Conservation (phyloP, 169 alveolate genomes). For the Neospora caninum region DNA sequence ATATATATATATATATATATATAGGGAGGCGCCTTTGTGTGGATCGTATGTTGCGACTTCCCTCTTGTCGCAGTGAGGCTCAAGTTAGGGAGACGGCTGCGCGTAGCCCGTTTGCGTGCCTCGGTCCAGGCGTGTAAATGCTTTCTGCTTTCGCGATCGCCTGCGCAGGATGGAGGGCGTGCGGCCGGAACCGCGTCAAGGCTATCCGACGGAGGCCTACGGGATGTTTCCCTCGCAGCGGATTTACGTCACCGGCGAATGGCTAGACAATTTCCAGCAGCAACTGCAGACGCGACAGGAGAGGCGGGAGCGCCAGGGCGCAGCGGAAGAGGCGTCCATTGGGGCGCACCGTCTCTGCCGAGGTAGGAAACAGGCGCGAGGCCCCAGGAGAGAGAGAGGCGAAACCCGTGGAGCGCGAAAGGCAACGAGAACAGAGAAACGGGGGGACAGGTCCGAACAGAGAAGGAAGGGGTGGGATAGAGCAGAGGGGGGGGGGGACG, state of each 20-base stretch:
- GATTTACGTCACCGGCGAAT: constrained; percentile 53
- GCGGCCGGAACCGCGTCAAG: constrained; percentile 45
- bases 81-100: not conserved
- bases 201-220: constrained; percentile 14
- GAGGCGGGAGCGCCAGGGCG: not conserved
- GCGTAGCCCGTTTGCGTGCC: not conserved
- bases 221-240: constrained; percentile 49
- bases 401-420: too few species aligned
- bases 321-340: not conserved
- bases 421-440: not conserved
- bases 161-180: constrained; percentile 51
- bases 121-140: not conserved
- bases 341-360: constrained; percentile 34
- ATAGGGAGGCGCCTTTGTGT: not conserved
- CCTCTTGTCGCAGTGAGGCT: too few species aligned
- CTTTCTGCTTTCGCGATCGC: not conserved
- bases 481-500: not conserved
- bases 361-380: not conserved
- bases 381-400: too few species aligned
- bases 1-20: not conserved
- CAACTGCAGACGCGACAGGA: constrained; percentile 19
- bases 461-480: not conserved
- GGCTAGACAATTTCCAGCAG: constrained; percentile 35
- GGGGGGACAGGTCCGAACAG: not conserved
- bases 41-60: not conserved